Evolutionary conservation across 2,329 filamentous ascomycete genomes (phyloP).

Genomic region (Trichophaea hybrida): DNA sequence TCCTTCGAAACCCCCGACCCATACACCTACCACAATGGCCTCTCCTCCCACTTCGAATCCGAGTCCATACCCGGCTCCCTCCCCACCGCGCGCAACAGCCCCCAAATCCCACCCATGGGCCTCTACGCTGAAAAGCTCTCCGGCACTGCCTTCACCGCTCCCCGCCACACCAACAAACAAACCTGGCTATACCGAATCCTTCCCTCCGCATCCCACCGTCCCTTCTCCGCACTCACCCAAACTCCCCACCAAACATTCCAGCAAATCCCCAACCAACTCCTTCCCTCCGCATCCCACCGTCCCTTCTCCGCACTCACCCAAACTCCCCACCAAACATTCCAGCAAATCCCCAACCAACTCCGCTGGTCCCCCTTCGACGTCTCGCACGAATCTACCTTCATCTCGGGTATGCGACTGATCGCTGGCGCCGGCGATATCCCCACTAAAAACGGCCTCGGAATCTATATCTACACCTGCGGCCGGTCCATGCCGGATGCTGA

Average conservation of each 20-base stretch:
- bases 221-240: constrained; percentile 37
- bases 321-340: constrained; percentile 37
- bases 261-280: constrained; percentile 57
- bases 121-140: constrained; percentile 72
- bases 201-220: constrained; percentile 47
- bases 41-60: constrained; percentile 42
- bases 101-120: constrained; percentile 63
- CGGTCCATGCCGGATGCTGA: constrained; percentile 59
- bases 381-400: constrained; percentile 51
- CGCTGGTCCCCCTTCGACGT: constrained; percentile 58
- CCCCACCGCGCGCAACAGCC: constrained; percentile 63
- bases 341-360: constrained; percentile 67
- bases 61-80: constrained; percentile 63
- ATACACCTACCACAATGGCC: constrained; percentile 67
- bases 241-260: constrained; percentile 39
- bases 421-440: constrained; percentile 68
- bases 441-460: constrained; percentile 63
- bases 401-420: constrained; percentile 50
- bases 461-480: constrained; percentile 66
- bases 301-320: constrained; percentile 38
- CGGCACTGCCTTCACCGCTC: constrained; percentile 56
- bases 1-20: constrained; percentile 47
- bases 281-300: constrained; percentile 48
- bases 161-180: constrained; percentile 53
- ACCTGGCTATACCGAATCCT: constrained; percentile 59